Evolutionary conservation across 2,329 filamentous ascomycete species (phyloP).

Genomic region (Aspergillus carbonarius): DNA sequence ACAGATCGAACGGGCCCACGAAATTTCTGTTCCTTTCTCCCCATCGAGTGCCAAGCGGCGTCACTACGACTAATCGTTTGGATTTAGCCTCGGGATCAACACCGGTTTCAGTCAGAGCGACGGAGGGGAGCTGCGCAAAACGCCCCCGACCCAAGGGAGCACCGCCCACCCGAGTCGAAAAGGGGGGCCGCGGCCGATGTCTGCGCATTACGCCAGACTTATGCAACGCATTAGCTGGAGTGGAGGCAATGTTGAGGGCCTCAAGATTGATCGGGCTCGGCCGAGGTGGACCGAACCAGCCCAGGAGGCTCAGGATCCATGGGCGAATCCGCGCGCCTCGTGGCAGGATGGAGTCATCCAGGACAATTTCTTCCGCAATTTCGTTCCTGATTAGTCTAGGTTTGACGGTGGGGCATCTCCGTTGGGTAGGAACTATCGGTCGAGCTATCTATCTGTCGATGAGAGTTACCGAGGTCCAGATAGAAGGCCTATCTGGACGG

Average conservation of each 20-base stretch:
- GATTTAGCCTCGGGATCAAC: conserved; percentile 4
- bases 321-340: conserved; percentile 8
- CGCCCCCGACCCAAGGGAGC: background rate
- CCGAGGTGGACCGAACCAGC: conserved; percentile 13
- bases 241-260: background rate
- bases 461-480: conserved; percentile 3
- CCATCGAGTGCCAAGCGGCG: background rate
- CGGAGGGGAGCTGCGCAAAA: background rate
- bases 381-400: conserved; percentile 5
- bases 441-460: conserved; percentile 2
- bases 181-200: conserved; percentile 7
- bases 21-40: background rate
- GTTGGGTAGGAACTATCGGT: conserved; percentile 3
- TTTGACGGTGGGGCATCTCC: background rate
- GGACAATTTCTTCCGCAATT: background rate
- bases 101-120: conserved; percentile 1
- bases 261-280: conserved; percentile 9
- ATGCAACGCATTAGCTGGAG: conserved; percentile 11
- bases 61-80: conserved; percentile 1
- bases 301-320: conserved; percentile 10
- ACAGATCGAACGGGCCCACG: background rate
- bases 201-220: conserved; percentile 10
- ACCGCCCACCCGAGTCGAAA: conserved; percentile 1
- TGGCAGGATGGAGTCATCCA: conserved; percentile 4
- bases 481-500: background rate